Evolutionary conservation across 768 basidiomycete species (phyloP), one percentile per base, ranked within the genome.

Genomic region (Kockovaella imperatae): DNA sequence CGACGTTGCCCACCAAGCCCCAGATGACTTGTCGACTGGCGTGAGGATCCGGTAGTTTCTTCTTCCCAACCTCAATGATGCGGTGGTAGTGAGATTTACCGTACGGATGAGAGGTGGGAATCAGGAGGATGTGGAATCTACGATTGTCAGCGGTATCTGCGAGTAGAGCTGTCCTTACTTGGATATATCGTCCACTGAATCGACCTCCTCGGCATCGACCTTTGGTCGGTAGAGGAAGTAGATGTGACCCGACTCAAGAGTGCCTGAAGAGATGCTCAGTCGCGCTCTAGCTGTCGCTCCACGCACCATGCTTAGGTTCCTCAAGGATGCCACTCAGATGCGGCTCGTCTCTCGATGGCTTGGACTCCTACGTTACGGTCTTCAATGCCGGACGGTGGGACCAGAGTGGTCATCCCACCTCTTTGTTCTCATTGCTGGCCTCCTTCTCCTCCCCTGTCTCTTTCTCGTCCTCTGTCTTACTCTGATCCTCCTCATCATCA

Each of bases 141-240:
- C 10, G 42, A 21, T 13, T 24, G 32, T 39, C 40, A 52, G 42
- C 24, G 17, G 3, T 47, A 21, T 18, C 11, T 48, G 13, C 24
- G 11, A 5, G 14, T 23, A 18, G 34, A 20, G 44, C 15, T 26
- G 23, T 38, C 54, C 56, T 47, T 35, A 67, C 65, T 67, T 67
- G n/a, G 62, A 64, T 14, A 64, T 48, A 42, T 67, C 65, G 42
- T 67, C 65, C 18, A 67, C 45, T 1, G 50, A 51, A 11, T 64
- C 53, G 4, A 55, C 53, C 35, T 67, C 65, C 3, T 53, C 53
- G 17, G 42, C 49, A 15, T 67, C 65, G 35, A 67, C 54, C 39
- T 67, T 67, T 5, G 65, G 65, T n/a, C 65, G 50, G 47, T 67
- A 67, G 15, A 67, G 49, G 48, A 67, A 67, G 47, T 67, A 64